Evolutionary conservation across 371 early-diverging fungal species (phyloP).

Genomic region (Phascolomyces articulosus): DNA sequence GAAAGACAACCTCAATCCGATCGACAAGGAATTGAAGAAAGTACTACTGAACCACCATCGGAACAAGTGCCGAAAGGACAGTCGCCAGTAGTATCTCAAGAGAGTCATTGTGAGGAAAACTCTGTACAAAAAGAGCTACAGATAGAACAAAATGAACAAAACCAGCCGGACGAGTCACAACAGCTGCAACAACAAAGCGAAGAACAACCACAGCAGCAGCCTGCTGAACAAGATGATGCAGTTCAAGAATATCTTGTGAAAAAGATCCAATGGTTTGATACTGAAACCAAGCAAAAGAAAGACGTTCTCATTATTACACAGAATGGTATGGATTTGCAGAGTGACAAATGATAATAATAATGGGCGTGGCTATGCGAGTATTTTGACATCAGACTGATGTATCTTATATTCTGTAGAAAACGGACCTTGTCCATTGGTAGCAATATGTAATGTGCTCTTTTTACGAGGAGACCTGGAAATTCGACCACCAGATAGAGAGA

Average conservation of each 20-base stretch:
- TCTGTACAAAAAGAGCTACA: no score
- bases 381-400: no score
- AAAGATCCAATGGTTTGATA: conserved; percentile 65
- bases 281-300: conserved; percentile 33
- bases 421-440: conserved; percentile 92
- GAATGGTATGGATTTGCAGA: conserved; percentile 77
- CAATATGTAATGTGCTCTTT: conserved; percentile 84
- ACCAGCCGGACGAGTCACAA: neutral
- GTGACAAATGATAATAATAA: no score
- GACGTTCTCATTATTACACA: conserved; percentile 77
- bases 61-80: no score
- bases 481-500: conserved; percentile 54
- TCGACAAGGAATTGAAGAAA: no score
- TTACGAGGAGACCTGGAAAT: conserved; percentile 75
- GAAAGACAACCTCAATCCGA: no score
- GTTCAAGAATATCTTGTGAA: conserved; percentile 67
- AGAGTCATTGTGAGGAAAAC: no score
- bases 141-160: no score
- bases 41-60: no score
- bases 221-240: conserved; percentile 3
- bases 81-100: no score
- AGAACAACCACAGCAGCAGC: neutral
- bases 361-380: no score
- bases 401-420: conserved; percentile 65
- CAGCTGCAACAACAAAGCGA: neutral